Conservation (phyloP, 805 yeast species). For the Starmerella apicola region DNA sequence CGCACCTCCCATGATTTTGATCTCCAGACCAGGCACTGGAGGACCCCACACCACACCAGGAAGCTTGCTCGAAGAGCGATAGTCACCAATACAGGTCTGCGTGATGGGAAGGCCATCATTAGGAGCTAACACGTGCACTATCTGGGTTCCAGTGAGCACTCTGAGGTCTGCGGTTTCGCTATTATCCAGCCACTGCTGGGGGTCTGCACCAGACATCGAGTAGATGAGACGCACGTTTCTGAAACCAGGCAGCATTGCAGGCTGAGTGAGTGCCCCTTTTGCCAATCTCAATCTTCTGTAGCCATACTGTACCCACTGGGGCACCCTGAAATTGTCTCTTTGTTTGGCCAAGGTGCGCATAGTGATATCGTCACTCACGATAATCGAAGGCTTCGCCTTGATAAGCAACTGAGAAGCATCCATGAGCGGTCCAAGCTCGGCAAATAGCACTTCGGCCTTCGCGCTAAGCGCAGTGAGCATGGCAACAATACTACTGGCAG, state of each 20-base stretch:
- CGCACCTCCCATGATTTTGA: conserved; percentile 7
- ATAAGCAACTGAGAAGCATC: conserved; percentile 20
- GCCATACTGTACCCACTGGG: conserved; percentile 13
- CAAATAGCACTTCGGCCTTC: conserved; percentile 14
- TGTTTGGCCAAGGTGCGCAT: conserved; percentile 22
- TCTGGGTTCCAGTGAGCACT: conserved; percentile 27
- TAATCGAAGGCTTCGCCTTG: conserved; percentile 22
- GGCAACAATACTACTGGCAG: conserved; percentile 22
- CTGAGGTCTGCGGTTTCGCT: conserved; percentile 18
- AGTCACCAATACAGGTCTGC: conserved; percentile 27
- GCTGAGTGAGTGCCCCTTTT: conserved; percentile 22
- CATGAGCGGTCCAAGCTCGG: conserved; percentile 15
- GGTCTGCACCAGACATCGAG: conserved; percentile 20
- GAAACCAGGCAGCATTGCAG: conserved; percentile 21
- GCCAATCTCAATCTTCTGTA: conserved; percentile 18
- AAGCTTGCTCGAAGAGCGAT: conserved; percentile 14
- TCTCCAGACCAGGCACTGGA: conserved; percentile 19
- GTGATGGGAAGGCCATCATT: conserved; percentile 25
- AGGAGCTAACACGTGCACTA: conserved; percentile 26
- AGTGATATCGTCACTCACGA: conserved; percentile 25
- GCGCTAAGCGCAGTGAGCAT: conserved; percentile 27
- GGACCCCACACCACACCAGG: conserved; percentile 17
- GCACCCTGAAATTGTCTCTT: conserved; percentile 18
- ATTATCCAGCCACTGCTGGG: conserved; percentile 17
- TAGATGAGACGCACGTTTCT: conserved; percentile 24